phyloP scores from a whole-genome alignment of 1,139 yeast species.

The Pichia sp. region DNA sequence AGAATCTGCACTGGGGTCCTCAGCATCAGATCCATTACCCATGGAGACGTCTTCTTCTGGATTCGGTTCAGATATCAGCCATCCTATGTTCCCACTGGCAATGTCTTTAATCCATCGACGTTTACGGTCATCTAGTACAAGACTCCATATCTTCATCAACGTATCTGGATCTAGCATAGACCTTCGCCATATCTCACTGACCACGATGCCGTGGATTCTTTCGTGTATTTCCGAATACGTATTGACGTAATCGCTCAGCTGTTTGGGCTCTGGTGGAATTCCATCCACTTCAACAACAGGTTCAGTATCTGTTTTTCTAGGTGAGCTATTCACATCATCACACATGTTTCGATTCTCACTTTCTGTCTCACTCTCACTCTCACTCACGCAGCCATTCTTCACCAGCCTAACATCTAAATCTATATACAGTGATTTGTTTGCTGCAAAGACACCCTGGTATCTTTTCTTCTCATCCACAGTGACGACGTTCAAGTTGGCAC shows the following conservation, averaged over 20 bases:
- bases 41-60: no score
- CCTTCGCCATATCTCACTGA: conserved; percentile 71
- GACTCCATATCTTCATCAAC: conserved; percentile 63
- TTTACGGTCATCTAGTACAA: conserved; percentile 62
- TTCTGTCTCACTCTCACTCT: background rate
- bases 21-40: no score
- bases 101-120: conserved; percentile 11
- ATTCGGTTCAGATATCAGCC: conserved; percentile 3
- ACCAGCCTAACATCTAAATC: conserved; percentile 11
- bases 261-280: no score
- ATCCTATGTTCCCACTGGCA: conserved; percentile 3
- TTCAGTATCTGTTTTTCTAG: no score
- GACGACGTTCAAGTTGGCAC: conserved; percentile 39
- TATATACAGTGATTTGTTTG: conserved; percentile 56
- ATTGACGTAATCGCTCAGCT: no score
- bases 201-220: conserved; percentile 57
- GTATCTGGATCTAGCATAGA: conserved; percentile 62
- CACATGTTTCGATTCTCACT: background rate
- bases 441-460: conserved; percentile 91
- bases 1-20: no score
- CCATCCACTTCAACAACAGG: no score
- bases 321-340: no score
- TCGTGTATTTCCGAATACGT: conserved; percentile 10
- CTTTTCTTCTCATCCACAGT: conserved; percentile 74
- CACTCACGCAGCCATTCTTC: background rate